Conservation (phyloP, 495 filamentous ascomycete genomes). For the Penicillium goetzii region DNA sequence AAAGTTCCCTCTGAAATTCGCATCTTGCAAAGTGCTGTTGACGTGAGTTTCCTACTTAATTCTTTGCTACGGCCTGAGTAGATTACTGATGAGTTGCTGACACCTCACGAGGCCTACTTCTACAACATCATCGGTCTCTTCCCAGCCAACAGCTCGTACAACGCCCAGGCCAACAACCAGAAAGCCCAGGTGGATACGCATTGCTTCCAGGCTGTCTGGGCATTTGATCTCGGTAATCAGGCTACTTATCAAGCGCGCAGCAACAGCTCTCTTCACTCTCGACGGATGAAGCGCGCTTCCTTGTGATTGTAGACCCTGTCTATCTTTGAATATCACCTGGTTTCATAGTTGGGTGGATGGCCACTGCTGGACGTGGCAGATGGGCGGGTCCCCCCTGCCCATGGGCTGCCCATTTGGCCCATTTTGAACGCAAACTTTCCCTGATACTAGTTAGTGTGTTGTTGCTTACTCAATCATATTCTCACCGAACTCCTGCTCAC, state of each 20-base stretch:
- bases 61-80: background rate
- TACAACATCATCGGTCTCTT: conserved; percentile 24
- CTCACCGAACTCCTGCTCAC: too few relatives aligned
- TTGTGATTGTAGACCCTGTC: background rate
- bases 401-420: background rate
- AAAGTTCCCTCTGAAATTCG: conserved; percentile 19
- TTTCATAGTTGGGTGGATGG: background rate
- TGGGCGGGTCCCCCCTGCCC: background rate
- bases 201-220: conserved; percentile 24
- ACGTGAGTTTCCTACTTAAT: background rate
- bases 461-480: too few relatives aligned
- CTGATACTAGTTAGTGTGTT: too few relatives aligned
- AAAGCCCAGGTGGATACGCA: conserved; percentile 21
- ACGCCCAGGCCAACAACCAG: conserved; percentile 20
- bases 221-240: conserved; percentile 15
- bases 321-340: background rate
- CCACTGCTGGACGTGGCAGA: background rate
- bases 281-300: background rate
- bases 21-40: conserved; percentile 2
- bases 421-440: background rate
- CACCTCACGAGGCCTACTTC: conserved; percentile 16
- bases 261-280: conserved; percentile 1
- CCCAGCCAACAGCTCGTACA: conserved; percentile 19
- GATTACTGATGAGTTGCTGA: conserved; percentile 11
- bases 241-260: conserved; percentile 9